Evolutionary conservation across 164 flowering plant genomes (phyloP), one percentile per base, ranked within the genome.

Genomic region (Kingdonia uniflora): DNA sequence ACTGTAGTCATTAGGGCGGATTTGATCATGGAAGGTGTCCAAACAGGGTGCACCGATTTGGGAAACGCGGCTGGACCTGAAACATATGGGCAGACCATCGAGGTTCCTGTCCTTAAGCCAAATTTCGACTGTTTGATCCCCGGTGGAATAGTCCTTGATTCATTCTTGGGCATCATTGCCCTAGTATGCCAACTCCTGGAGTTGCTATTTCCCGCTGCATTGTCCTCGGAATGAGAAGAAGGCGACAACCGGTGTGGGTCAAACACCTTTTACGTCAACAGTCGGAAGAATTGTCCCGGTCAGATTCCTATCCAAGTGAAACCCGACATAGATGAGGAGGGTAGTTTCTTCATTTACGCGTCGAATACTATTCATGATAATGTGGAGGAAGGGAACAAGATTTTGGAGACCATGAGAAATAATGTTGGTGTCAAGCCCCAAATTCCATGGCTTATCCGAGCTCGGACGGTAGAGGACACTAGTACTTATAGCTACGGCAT

Each of bases 61-160:
- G 85, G n/a, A 39, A 72, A 61, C 6, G 92, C 94, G 6, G 84
- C 82, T 0, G 82, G 79, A 1, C 94, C 96, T 0, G 92, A 42
- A 6, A 87, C 96, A 55, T 87, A 90, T 42, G 95, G 96, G 67
- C 90, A 84, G 24, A 94, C 80, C 96, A 87, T 87, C 11, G 96
- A 87, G n/a, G 96, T 87, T 19, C 96, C 96, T 3, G 89, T 77
- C 62, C 46, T 73, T 15, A 79, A 61, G 17, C 57, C 71, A 57
- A 75, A 85, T 1, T 33, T 26, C 0, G 89, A 67, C 4, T 72
- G 71, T 42, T 63, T 69, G 60, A 54, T 65, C 14, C 78, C 75
- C 2, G 19, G 11, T 1, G 82, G 79, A 48, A 59, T 59, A 5
- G 54, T 68, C 8, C 65, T 74, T 11, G 24, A 40, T 15, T 71